Evolutionary conservation across 768 basidiomycete species (phyloP), one percentile per base, ranked within the genome.

Genomic region (Calocybe gangraenosa): DNA sequence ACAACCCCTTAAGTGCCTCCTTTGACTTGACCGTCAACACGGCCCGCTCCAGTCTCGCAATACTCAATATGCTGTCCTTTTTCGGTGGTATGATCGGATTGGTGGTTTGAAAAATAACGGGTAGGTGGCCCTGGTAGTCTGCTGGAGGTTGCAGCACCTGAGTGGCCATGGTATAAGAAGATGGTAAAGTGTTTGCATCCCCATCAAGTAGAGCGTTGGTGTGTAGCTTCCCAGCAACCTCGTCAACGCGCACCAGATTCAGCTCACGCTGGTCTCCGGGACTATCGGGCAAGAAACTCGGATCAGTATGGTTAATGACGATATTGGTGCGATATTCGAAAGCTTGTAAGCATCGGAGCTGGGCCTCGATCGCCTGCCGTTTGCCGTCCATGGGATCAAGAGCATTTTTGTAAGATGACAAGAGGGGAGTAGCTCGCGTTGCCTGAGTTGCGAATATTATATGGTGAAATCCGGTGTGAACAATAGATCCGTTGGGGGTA

Each of bases 401-500:
- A 10, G 71, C 66, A 11, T 67, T 49, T 1, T 64, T 58, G 50
- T 79, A 82, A 0, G 69, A 68, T 0, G 63, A 58, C 11, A 89
- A 62, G 3, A 89, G 63, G 4, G 70, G 68, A 11, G 68, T 61
- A 11, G 83, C 85, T 21, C 78, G 75, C 38, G 76, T 76, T 5
- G 87, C 87, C 58, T 88, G 86, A 0, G 87, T 89, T 4, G 84
- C 87, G 39, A 89, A 70, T 5, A 89, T 64, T 46, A 92, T 63
- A 56, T 84, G 81, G 39, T 78, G 73, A 55, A 88, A 88, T 6
- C 78, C 81, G 5, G 53, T 28, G 50, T 69, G 61, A 1, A 62
- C 58, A 14, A 45, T 51, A 8, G 51, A 31, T 3, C 64, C 58
- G 14, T 61, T 57, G 17, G 58, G 49, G 32, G 61, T 61, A 30